A percentile compares a stretch with the other conserved stretches of the same genome.
phyloP scores from a whole-genome alignment of 345 rosid genomes.

The Euclidium syriacum region DNA sequence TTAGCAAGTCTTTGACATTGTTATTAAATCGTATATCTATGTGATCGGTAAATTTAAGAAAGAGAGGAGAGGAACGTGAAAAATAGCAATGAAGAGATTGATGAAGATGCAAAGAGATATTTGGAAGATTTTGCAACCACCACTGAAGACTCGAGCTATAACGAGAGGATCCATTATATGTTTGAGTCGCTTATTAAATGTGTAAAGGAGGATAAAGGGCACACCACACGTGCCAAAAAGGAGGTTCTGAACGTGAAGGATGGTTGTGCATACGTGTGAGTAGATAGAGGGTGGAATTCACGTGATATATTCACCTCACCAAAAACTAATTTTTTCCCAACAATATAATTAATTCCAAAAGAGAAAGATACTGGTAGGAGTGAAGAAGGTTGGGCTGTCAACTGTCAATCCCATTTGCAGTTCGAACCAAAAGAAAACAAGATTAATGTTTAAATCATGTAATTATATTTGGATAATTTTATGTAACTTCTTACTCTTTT shows the following conservation, averaged over 20 bases:
- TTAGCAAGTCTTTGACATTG: not conserved
- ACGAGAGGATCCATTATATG: conserved; percentile 13
- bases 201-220: conserved; percentile 17
- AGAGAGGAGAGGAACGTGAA: conserved; percentile 9
- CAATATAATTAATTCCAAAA: not conserved
- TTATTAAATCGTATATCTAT: not conserved
- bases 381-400: conserved; percentile 44
- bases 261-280: conserved; percentile 40
- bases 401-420: conserved; percentile 41
- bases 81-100: not conserved
- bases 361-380: conserved; percentile 20
- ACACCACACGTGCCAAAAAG: conserved; percentile 18
- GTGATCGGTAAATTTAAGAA: not conserved
- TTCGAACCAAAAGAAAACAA: conserved; percentile 26
- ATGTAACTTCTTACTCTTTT: conserved; percentile 21
- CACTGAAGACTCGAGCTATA: conserved; percentile 19
- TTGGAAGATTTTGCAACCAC: conserved; percentile 15
- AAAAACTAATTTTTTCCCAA: not conserved
- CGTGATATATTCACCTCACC: conserved; percentile 45
- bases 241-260: conserved; percentile 25
- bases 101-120: conserved; percentile 9
- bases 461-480: conserved; percentile 21
- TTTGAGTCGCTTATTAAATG: conserved; percentile 14
- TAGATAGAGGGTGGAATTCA: conserved; percentile 43
- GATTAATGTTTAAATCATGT: not conserved